Evolutionary conservation across 73 alveolate species (phyloP), one percentile per base, ranked within the genome.

Genomic region (Paraurostyla sp.): DNA sequence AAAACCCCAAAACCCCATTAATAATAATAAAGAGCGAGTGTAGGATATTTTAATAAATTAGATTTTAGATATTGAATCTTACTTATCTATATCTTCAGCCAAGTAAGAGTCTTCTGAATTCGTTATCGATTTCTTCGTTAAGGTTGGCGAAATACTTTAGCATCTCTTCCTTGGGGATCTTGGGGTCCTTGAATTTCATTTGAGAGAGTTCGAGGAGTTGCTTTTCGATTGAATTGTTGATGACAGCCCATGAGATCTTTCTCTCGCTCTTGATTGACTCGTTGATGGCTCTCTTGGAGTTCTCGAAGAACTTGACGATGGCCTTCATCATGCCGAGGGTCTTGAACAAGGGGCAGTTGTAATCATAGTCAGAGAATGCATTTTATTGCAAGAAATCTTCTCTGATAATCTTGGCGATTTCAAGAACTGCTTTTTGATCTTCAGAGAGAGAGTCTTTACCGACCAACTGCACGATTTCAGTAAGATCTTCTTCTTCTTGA

Each of bases 381-480:
- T 98, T 98, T 87, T 98, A 97, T 92, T 98, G 99, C 85, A 98
- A 78, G 98, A 98, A 98, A 81, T 98, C 99, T 91, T 98, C 99
- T 69, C 97, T 92, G 71, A 97, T 97, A 85, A 97, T 83, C 88
- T 97, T 97, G 49, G 99, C 99, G 87, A 94, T 84, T 93, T 98
- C 99, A 45, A 98, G 94, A 43, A 96, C 94, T 43, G 96, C 90
- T 83, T 98, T 98, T 90, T 98, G 98, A 92, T 96, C 99, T 83
- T 98, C 99, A 75, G 99, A 94, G 48, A 98, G 95, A 32, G 99
- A 97, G 84, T 98, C 99, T 92, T 96, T 97, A 86, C 99, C 99
- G 91, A 98, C 99, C 94, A 98, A 93, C 90, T 98, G 99, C 88
- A 98, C 99, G 91, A 98, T 98, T 98, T 98, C 99, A 85, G 96